Evolutionary conservation across 345 rosid species (phyloP).

Genomic region (Eucalyptus curtisii): DNA sequence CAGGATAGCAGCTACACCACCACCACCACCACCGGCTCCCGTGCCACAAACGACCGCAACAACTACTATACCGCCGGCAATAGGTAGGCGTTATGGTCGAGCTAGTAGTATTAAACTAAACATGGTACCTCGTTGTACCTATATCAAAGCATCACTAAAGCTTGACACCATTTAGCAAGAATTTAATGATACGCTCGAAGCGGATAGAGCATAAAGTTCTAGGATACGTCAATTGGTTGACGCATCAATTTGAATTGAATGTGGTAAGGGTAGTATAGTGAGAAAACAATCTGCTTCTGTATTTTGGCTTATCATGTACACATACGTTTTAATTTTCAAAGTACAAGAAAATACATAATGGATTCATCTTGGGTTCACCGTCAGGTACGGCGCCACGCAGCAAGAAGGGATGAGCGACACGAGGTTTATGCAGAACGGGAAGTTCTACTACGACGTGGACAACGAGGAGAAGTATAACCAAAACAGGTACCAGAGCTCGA

Average conservation of each 20-base stretch:
- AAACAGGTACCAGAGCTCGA: background rate
- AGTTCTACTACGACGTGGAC: slow-evolving; percentile 12
- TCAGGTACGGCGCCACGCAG: slow-evolving; percentile 3
- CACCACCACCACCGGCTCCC: background rate
- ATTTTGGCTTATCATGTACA: background rate
- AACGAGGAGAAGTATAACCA: slow-evolving; percentile 5
- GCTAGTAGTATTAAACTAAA: background rate
- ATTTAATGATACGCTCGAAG: background rate
- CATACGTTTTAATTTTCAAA: background rate
- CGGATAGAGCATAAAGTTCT: background rate
- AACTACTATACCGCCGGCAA: background rate
- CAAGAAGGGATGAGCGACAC: slow-evolving; percentile 43
- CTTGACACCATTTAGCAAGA: background rate
- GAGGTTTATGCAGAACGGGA: slow-evolving; percentile 26
- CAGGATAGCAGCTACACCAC: slow-evolving; percentile 5
- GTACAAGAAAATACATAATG: background rate
- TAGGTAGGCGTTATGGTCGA: background rate
- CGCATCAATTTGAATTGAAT: background rate
- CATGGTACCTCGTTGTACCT: background rate
- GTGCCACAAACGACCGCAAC: background rate
- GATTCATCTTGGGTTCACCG: background rate
- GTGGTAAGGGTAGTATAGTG: background rate
- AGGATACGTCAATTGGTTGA: background rate
- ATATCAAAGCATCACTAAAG: background rate
- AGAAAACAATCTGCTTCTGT: background rate